Base-by-base conservation (phyloP, 176 grass and related monocot species). In the Tillandsia leiboldiana region DNA sequence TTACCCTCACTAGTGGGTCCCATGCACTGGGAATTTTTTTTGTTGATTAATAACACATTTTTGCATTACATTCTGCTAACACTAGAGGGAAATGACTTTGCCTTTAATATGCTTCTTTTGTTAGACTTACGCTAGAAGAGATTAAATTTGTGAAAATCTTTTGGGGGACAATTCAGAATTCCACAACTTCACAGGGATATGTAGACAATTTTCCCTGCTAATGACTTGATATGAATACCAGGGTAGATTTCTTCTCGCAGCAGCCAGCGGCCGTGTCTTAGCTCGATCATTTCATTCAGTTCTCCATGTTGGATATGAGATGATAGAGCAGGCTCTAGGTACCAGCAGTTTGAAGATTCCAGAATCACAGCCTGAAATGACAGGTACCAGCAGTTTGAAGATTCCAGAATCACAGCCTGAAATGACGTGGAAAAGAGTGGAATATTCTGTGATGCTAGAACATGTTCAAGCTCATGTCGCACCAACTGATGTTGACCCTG, bases 381-480 rank as follows among this genome's bases (percentile, higher is more conserved):
- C 94, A 42, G 89, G 87, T 77, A 50, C 90, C 61, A 93, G 67
- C 76, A 88, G 79, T 83, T 26, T 89, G 58, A 81, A 87, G 20
- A 85, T 90, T 79, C 89, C 82, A 24, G 89, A 87, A 24, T 81
- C 58, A 70, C 86, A 97, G 65, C 94, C 89, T 80, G 89, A 87
- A 89, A 93, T 99, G 89, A 90, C 94, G 49, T 93, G 89, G 94
- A 92, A 93, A 76, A 83, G 81, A 42, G 64, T 26, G 57, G 94
- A 99, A 28, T 8, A 84, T 58, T 93, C 89, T 0, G 94, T 99
- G 66, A 87, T 99, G 85, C 89, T 99, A 65, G 73, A 99, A 81
- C 86, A 90, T 77, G 94, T 99, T 81, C 94, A 99, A 75, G 94
- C 94, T 84, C 94, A 99, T 90, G 94, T 99, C 66, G 94, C 94